These are phyloP conservation scores for Symbiodinium pilosum DNA, from an alignment of 73 alveolate species.

Conservation along the genomic window DNA sequence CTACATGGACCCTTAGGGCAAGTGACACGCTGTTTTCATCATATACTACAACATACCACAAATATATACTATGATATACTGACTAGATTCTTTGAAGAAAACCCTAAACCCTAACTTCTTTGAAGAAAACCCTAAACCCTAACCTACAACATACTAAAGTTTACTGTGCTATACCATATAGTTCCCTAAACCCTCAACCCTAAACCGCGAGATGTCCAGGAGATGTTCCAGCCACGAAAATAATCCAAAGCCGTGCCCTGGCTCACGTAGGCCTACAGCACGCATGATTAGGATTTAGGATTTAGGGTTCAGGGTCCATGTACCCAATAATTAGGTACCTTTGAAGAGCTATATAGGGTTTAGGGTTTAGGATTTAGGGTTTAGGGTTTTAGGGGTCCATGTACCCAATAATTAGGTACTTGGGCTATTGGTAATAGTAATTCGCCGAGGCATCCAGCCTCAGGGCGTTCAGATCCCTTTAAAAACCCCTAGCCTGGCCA, in stretches of 20 bases:
- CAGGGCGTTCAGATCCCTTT: not conserved
- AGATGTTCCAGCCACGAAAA: conserved; percentile 10
- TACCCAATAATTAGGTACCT: not conserved
- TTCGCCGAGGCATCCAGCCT: not conserved
- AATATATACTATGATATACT: no score
- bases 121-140: not conserved
- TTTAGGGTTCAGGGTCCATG: not conserved
- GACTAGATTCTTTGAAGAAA: no score
- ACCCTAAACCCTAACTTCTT: no score
- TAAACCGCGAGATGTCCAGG: not conserved
- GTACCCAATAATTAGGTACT: no score
- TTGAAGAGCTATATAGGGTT: not conserved
- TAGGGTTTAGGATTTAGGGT: not conserved
- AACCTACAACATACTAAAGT: not conserved
- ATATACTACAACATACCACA: no score
- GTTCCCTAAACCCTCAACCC: not conserved
- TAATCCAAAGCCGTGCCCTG: not conserved
- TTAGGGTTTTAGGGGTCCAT: no score
- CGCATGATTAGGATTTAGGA: no score
- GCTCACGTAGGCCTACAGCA: not conserved
- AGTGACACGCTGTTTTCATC: no score
- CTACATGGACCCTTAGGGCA: no score
- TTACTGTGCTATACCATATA: no score
- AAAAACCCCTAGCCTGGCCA: no score
- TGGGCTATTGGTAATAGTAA: no score